Evolutionary conservation across 768 basidiomycete species (phyloP).

Genomic region (Gelatoporia subvermispora): DNA sequence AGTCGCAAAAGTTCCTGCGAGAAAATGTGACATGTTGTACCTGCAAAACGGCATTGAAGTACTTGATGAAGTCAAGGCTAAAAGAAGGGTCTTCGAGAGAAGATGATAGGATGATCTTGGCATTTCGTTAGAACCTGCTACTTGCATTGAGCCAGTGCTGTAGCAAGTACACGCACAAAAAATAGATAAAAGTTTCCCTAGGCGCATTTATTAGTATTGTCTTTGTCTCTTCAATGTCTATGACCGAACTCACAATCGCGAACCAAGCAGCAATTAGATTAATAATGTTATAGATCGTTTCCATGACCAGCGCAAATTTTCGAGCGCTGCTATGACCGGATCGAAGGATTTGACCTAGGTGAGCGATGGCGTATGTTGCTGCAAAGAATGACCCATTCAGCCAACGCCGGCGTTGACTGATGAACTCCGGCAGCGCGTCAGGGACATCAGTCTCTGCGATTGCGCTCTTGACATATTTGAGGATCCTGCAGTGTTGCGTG

Average conservation of each 20-base stretch:
- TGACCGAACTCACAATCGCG: slow-evolving; percentile 56
- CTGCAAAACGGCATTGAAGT: slow-evolving; percentile 74
- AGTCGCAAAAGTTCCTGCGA: not conserved
- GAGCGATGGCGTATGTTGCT: slow-evolving; percentile 87
- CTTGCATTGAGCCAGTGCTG: not conserved
- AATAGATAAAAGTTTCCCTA: slow-evolving; percentile 95
- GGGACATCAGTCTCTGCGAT: slow-evolving; percentile 94
- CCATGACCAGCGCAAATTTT: slow-evolving; percentile 69
- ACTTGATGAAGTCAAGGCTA: slow-evolving; percentile 53
- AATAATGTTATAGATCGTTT: slow-evolving; percentile 83
- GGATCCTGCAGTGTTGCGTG: slow-evolving; percentile 64
- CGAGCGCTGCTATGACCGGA: slow-evolving; percentile 79
- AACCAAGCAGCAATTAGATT: slow-evolving; percentile 94
- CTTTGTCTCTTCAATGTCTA: not conserved
- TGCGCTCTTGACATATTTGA: slow-evolving; percentile 94
- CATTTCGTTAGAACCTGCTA: not conserved
- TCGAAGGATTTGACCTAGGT: slow-evolving; percentile 71
- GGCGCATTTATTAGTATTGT: not conserved
- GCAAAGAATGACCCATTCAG: slow-evolving; percentile 94
- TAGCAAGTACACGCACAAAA: slow-evolving; percentile 81
- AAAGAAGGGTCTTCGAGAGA: slow-evolving; percentile 78
- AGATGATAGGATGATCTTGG: slow-evolving; percentile 79
- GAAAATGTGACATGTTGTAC: slow-evolving; percentile 29
- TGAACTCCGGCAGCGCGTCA: slow-evolving; percentile 89
- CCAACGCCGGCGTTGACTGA: slow-evolving; percentile 86